Conservation (phyloP, 2,329 filamentous ascomycete species). For the Lecanosticta acicola region DNA sequence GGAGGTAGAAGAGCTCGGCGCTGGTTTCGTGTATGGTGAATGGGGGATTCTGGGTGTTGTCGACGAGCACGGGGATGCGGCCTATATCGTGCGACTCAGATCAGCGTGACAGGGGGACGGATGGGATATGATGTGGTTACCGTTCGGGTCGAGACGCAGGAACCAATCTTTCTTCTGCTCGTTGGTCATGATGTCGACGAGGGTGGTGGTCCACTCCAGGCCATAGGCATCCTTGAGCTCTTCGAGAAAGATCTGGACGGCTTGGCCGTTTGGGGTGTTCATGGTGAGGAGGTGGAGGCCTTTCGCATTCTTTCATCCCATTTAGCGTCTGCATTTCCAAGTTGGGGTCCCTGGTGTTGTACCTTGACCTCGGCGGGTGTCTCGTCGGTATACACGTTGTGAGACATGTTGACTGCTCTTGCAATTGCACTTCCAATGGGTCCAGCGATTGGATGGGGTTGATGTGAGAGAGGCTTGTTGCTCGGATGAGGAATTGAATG, state of each 20-base stretch:
- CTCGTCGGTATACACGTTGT: slow-evolving; percentile 40
- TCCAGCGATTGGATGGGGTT: too few species aligned
- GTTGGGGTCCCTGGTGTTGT: too few species aligned
- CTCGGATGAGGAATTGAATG: too few species aligned
- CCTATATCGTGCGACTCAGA: slow-evolving; percentile 16
- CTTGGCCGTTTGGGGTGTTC: slow-evolving; percentile 49
- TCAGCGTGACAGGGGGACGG: slow-evolving; percentile 1
- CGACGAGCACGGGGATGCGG: slow-evolving; percentile 48
- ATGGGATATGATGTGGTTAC: slow-evolving; percentile 1
- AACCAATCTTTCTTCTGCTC: slow-evolving; percentile 55
- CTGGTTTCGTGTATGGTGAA: slow-evolving; percentile 51
- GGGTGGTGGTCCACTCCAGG: slow-evolving; percentile 43
- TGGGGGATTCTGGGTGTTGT: slow-evolving; percentile 46
- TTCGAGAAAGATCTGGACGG: slow-evolving; percentile 52
- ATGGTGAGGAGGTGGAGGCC: slow-evolving; percentile 50
- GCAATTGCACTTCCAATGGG: neutral
- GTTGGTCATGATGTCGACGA: slow-evolving; percentile 49
- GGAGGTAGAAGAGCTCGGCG: slow-evolving; percentile 50
- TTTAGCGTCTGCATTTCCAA: too few species aligned
- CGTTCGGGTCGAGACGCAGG: slow-evolving; percentile 39
- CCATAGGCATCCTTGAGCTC: slow-evolving; percentile 49
- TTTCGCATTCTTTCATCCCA: slow-evolving; percentile 41
- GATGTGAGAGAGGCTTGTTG: too few species aligned
- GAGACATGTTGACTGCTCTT: slow-evolving; percentile 30
- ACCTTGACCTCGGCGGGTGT: slow-evolving; percentile 42